phyloP scores from a whole-genome alignment of 2,329 filamentous ascomycete genomes.

The Aspergillus floridensis region DNA sequence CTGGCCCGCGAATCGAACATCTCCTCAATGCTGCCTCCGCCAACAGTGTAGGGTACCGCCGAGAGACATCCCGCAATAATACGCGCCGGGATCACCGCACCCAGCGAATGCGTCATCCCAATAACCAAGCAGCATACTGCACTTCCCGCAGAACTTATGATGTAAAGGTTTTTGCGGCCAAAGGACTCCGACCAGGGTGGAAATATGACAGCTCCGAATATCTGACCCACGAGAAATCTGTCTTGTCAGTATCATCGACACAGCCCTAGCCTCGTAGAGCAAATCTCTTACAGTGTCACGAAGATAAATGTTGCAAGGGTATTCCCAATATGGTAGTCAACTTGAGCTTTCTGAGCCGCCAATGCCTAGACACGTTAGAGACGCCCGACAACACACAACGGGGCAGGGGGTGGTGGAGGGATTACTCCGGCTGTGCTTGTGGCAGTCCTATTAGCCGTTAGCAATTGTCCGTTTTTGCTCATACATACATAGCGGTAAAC shows the following conservation, averaged over 20 bases:
- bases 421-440: conserved; percentile 3
- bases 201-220: conserved; percentile 6
- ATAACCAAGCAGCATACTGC: conserved; percentile 6
- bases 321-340: background rate
- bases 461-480: background rate
- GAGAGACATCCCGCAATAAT: conserved; percentile 9
- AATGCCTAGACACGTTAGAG: background rate
- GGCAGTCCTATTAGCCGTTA: background rate
- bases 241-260: background rate
- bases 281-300: background rate
- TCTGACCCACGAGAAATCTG: conserved; percentile 6
- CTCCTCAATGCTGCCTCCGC: conserved; percentile 10
- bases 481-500: background rate
- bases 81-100: conserved; percentile 3
- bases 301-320: background rate
- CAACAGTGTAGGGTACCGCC: conserved; percentile 8
- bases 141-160: background rate
- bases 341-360: background rate
- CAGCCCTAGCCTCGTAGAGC: accelerated
- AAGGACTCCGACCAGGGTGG: conserved; percentile 10
- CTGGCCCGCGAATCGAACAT: conserved; percentile 6
- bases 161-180: conserved; percentile 11
- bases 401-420: background rate
- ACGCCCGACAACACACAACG: background rate
- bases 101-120: background rate